phyloP scores from a whole-genome alignment of 306 rosid species.

The Cicer pinnatifidum region DNA sequence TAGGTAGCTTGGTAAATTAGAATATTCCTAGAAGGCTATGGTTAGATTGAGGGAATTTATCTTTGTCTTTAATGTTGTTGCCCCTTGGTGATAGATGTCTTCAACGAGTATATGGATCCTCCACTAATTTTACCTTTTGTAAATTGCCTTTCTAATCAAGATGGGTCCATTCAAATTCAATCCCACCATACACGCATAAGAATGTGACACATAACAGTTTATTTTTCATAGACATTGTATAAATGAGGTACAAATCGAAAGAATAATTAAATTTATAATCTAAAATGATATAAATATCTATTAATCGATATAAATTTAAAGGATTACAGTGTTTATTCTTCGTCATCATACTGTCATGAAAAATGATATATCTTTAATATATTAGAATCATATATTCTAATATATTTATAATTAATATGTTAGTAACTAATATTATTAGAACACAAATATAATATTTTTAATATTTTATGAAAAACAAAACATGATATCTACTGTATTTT shows the following conservation, averaged over 20 bases:
- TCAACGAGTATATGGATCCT: constrained; percentile 51
- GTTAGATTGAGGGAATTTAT: not conserved
- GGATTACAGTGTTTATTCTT: rapidly evolving
- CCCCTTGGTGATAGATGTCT: constrained; percentile 43
- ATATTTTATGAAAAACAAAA: no score
- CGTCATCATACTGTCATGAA: rapidly evolving
- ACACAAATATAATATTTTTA: no score
- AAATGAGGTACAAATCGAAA: not conserved
- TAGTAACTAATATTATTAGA: no score
- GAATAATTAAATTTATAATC: no score
- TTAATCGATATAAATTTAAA: no score
- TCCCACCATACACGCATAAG: constrained; percentile 51
- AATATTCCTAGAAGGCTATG: constrained; percentile 44
- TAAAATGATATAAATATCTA: no score
- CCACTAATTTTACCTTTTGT: constrained; percentile 52
- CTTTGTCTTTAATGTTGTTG: constrained; percentile 17
- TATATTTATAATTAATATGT: no score
- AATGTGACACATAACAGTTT: constrained; percentile 44
- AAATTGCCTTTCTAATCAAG: constrained; percentile 56
- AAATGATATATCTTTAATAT: no score
- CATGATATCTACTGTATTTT: no score
- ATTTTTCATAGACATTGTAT: constrained; percentile 18
- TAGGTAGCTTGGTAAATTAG: constrained; percentile 41
- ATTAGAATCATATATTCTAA: no score
- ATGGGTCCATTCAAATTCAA: constrained; percentile 46